Conservation (phyloP, 2,329 filamentous ascomycete genomes). For the Xylariaceae sp. region DNA sequence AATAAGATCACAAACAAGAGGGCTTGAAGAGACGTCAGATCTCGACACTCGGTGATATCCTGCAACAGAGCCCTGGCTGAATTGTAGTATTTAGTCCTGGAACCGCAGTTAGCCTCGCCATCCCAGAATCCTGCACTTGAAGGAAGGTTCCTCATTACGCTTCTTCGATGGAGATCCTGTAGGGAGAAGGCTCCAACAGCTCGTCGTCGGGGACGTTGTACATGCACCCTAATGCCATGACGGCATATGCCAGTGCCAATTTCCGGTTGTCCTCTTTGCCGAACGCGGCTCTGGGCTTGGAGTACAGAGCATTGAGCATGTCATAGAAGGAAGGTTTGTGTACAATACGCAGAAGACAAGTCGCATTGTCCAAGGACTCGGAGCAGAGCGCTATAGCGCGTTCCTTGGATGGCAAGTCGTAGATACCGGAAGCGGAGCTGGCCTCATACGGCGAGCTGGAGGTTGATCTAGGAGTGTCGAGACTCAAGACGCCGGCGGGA, state of each 20-base stretch:
- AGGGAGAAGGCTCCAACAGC: conserved; percentile 16
- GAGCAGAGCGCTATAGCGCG: conserved; percentile 35
- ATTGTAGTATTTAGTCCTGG: conserved; percentile 67
- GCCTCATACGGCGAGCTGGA: conserved; percentile 55
- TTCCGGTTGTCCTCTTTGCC: conserved; percentile 51
- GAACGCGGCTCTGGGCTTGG: conserved; percentile 46
- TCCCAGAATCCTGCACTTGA: no score
- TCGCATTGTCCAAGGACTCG: conserved; percentile 32
- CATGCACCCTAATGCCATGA: conserved; percentile 53
- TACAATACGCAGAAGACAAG: conserved; percentile 47
- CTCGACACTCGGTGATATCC: conserved; percentile 62
- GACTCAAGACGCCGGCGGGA: conserved; percentile 42
- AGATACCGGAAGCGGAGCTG: conserved; percentile 42
- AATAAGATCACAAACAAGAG: conserved; percentile 76
- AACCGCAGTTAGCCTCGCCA: conserved; percentile 15
- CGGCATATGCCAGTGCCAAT: conserved; percentile 50
- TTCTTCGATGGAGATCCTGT: conserved; percentile 42
- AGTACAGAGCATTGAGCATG: conserved; percentile 61
- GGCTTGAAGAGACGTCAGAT: conserved; percentile 66
- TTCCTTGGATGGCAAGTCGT: conserved; percentile 63
- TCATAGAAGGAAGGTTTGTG: conserved; percentile 65
- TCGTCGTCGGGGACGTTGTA: conserved; percentile 34
- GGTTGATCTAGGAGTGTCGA: conserved; percentile 63
- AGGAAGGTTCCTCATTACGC: conserved; percentile 36
- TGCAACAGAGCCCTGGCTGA: conserved; percentile 58